Evolutionary conservation across 768 basidiomycete genomes (phyloP), one percentile per base, ranked within the genome.

Genomic region (Antrodiella citrinella): DNA sequence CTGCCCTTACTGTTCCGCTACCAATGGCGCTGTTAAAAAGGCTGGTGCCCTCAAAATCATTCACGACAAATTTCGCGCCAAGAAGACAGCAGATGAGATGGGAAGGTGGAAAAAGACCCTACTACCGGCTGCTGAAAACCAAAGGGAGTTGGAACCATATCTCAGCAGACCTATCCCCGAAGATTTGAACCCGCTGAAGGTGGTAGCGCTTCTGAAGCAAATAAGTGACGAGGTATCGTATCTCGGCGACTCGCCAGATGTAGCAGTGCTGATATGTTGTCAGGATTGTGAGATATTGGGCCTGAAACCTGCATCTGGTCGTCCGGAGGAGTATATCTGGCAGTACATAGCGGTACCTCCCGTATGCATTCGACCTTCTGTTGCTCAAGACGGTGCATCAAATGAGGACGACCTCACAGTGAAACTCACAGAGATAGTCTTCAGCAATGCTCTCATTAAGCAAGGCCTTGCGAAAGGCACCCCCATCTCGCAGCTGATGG

Each of bases 341-440:
- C 95, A 98, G 66, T 99, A 97, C 66, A 81, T 99, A 12, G 95
- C 93, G 20, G 96, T 99, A 24, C 96, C 96, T 38, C 96, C 96
- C 0, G 92, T 96, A 18, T 94, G 92, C 63, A 99, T 99, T 49
- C 82, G 96, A 43, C 96, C 96, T 0, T 96, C 93, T 2, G 96
- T 99, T 1, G 86, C 90, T 0, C 96, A 98, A 66, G 96, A 99
- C 59, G 93, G 92, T 4, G 95, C 95, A 35, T 96, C 92, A 21
- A 99, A 96, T 58, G 96, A 99, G 70, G 96, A 99, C 58, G 96
- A 99, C 65, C 73, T 99, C 25, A 98, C 96, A 0, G 92, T 95
- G 54, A 99, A 98, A 63, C 79, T 99, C 11, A 89, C 91, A 7
- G 96, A 99, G 67, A 98, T 99, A 47, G 90, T 95, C 3, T 91